phyloP scores from a whole-genome alignment of 2,329 filamentous ascomycete species.

The Phaeosphaeriaceae sp. region DNA sequence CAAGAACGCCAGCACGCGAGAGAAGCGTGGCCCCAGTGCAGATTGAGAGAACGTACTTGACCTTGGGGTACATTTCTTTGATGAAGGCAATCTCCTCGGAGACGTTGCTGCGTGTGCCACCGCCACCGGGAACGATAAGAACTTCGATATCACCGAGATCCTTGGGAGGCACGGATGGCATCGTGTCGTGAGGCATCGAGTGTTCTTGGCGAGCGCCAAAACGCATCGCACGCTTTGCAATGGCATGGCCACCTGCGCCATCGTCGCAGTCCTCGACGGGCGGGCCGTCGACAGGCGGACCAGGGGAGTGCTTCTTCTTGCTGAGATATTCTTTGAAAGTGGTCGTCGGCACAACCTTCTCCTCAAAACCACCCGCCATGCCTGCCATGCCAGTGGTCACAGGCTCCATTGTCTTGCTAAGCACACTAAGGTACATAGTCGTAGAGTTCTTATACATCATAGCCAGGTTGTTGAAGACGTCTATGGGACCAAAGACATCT shows the following conservation, averaged over 20 bases:
- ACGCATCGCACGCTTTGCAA: conserved; percentile 14
- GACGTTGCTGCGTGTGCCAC: conserved; percentile 52
- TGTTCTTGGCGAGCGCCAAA: neutral
- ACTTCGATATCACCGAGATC: conserved; percentile 59
- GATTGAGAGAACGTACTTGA: conserved; percentile 66
- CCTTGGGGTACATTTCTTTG: conserved; percentile 53
- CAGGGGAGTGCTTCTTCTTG: conserved; percentile 19
- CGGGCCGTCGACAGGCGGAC: neutral
- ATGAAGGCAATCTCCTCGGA: conserved; percentile 58
- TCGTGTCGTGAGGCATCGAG: conserved; percentile 9
- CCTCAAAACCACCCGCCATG: conserved; percentile 34
- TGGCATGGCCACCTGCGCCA: conserved; percentile 14
- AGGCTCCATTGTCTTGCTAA: conserved; percentile 36
- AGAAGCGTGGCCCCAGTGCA: conserved; percentile 70
- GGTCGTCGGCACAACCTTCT: conserved; percentile 56
- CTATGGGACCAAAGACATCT: conserved; percentile 54
- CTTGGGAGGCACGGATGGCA: conserved; percentile 4
- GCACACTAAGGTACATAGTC: conserved; percentile 32
- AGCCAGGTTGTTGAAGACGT: conserved; percentile 49
- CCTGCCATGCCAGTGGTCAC: conserved; percentile 32
- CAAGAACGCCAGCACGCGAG: conserved; percentile 65
- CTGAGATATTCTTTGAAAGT: conserved; percentile 60
- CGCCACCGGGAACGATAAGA: conserved; percentile 69
- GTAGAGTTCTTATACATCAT: conserved; percentile 30
- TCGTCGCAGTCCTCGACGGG: conserved; percentile 2